Evolutionary conservation across 352 stramenopile species (phyloP), one percentile per base, ranked within the genome.

Genomic region (Globisporangium yorkense): DNA sequence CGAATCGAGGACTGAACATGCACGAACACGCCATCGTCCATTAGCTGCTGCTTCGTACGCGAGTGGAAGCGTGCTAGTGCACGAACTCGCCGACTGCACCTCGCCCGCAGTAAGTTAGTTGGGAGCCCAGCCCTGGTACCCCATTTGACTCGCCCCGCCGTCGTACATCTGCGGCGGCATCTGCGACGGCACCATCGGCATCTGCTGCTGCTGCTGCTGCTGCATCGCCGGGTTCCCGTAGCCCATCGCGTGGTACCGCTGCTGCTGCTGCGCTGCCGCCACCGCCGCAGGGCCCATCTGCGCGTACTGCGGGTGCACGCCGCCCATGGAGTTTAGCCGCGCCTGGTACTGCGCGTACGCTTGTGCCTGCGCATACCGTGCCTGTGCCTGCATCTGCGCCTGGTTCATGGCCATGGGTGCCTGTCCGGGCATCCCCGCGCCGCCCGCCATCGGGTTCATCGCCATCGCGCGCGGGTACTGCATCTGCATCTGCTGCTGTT

Each of bases 331-430:
- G 53, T 75, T 80, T 57, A 89, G 72, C 12, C 72, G 77, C n/a
- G 75, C 77, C 55, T 87, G 77, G 57, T 84, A 86, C 60, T 87
- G 76, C n/a, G 72, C 74, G 40, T 75, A 64, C 10, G 69, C 66
- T 40, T 87, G 73, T 6, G 72, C 75, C 51, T 82, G 63, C 2
- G 63, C 65, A 47, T 76, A 63, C n/a, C 57, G 70, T 35, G 65
- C 61, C 51, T 71, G 58, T 15, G 56, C 66, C 31, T 69, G 70
- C 12, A 66, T 53, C 46, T 77, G 72, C 63, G 66, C 68, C 1
- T 52, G 48, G 43, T 62, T 73, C 64, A 74, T 73, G 5, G 53
- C 43, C 59, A 65, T 59, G 5, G 45, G 45, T 2, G 37, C 33
- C 31, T 60, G 54, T 0, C 54, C 54, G 18, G 62, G 48, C 10